A percentile compares a stretch with the other conserved stretches of the same genome.
phyloP scores from a whole-genome alignment of 2,329 filamentous ascomycete species.

The Daldinia sp. region DNA sequence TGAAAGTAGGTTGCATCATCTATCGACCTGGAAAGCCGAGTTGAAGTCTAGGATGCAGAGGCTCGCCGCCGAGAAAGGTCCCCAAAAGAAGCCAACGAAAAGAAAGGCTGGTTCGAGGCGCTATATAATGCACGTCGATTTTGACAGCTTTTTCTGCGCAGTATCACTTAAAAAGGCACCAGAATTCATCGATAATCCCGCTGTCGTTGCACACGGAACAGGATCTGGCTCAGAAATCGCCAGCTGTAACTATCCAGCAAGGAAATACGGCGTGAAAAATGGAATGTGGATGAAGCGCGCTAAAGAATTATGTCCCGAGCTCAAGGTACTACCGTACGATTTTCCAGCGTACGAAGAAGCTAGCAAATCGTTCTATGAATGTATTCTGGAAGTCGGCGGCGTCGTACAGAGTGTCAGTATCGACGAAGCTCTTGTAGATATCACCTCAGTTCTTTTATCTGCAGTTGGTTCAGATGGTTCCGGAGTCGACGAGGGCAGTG shows the following conservation, averaged over 20 bases:
- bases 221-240: slow-evolving; percentile 94
- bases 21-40: slow-evolving; percentile 97
- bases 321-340: slow-evolving; percentile 94
- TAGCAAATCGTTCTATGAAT: slow-evolving; percentile 87
- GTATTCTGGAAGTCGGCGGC: slow-evolving; percentile 82
- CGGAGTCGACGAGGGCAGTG: slow-evolving; percentile 73
- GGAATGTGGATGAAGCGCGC: slow-evolving; percentile 99
- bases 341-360: slow-evolving; percentile 95
- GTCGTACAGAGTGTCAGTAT: slow-evolving; percentile 96
- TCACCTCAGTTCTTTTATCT: slow-evolving; percentile 76
- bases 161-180: slow-evolving; percentile 85
- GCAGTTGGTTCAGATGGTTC: slow-evolving; percentile 75
- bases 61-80: slow-evolving; percentile 76
- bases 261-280: slow-evolving; percentile 89
- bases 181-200: slow-evolving; percentile 80
- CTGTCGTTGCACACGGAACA: slow-evolving; percentile 87
- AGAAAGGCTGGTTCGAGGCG: slow-evolving; percentile 73
- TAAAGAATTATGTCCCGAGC: slow-evolving; percentile 81
- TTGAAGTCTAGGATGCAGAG: slow-evolving; percentile 89
- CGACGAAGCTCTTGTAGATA: slow-evolving; percentile 91
- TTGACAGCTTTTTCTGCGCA: slow-evolving; percentile 98
- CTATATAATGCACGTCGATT: slow-evolving; percentile 96
- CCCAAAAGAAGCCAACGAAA: slow-evolving; percentile 60
- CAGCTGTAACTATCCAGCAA: slow-evolving; percentile 94
- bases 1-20: slow-evolving; percentile 92